A percentile compares a stretch with the other conserved stretches of the same genome.
Conservation (phyloP, 306 rosid species). For the Cicer chorassanicum region DNA sequence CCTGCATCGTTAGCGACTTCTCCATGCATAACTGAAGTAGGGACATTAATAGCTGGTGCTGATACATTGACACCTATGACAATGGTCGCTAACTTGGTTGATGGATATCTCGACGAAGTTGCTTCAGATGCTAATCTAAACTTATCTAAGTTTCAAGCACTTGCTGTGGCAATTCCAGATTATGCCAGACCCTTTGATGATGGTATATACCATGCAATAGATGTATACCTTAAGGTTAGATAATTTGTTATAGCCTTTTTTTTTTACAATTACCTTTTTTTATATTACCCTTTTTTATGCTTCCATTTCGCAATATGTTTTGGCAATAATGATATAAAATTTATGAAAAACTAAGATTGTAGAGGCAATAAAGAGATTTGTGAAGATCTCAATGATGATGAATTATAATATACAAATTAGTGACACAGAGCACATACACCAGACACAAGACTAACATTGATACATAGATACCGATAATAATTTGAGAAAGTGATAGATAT, state of each 20-base stretch:
- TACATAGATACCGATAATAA: no score
- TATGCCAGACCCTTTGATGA: slow-evolving; percentile 80
- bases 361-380: not conserved
- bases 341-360: not conserved
- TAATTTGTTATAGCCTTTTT: slow-evolving; percentile 14
- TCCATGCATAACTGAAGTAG: slow-evolving; percentile 68
- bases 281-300: no score
- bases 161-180: slow-evolving; percentile 80
- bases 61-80: slow-evolving; percentile 72
- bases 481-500: no score
- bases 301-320: no score
- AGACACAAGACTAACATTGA: no score
- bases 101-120: slow-evolving; percentile 86
- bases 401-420: not conserved
- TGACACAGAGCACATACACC: no score
- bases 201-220: slow-evolving; percentile 84
- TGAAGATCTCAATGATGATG: slow-evolving; percentile 18
- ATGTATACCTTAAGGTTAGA: slow-evolving; percentile 85
- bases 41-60: slow-evolving; percentile 53
- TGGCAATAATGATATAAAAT: not conserved
- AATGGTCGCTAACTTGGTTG: slow-evolving; percentile 77
- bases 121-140: slow-evolving; percentile 81
- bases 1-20: slow-evolving; percentile 58
- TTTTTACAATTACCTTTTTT: no score
- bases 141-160: slow-evolving; percentile 75